These are phyloP conservation scores for Parasarocladium wereldwijsianum DNA, from an alignment of 2,329 filamentous ascomycete genomes.

Conservation along the genomic window DNA sequence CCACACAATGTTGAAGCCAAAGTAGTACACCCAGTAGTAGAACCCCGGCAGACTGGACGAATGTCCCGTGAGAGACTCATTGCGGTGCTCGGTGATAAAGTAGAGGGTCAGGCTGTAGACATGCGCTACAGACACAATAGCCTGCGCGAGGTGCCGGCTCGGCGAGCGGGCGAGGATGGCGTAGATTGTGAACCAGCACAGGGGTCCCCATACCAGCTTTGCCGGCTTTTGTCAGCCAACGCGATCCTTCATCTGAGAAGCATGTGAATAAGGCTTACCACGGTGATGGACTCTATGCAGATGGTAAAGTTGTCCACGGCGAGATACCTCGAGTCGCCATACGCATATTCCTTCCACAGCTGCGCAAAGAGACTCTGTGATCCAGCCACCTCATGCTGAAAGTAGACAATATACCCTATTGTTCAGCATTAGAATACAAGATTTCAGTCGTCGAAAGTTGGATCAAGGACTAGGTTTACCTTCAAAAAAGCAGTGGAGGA, in stretches of 20 bases:
- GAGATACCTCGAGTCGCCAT: conserved; percentile 78
- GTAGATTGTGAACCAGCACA: conserved; percentile 34
- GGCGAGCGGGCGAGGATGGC: conserved; percentile 28
- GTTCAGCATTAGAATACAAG: too few relatives aligned
- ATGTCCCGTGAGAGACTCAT: conserved; percentile 7
- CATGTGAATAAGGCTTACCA: conserved; percentile 33
- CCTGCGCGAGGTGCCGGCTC: conserved; percentile 35
- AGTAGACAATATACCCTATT: conserved; percentile 65
- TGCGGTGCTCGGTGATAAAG: conserved; percentile 32
- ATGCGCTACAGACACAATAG: conserved; percentile 35
- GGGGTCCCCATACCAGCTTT: conserved; percentile 41
- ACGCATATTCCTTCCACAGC: conserved; percentile 84
- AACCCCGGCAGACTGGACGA: conserved; percentile 43
- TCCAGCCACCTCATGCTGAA: conserved; percentile 50
- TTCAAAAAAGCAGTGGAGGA: conserved; percentile 71
- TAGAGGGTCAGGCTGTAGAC: conserved; percentile 50
- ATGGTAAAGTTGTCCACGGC: conserved; percentile 71
- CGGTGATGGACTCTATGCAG: conserved; percentile 75
- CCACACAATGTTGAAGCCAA: conserved; percentile 47
- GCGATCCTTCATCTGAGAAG: neutral
- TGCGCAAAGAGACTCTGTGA: conserved; percentile 65
- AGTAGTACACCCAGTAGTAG: conserved; percentile 51
- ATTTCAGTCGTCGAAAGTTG: neutral
- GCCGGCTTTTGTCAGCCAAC: neutral
- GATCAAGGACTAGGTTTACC: conserved; percentile 27